Conservation (phyloP, 306 rosid species). For the Medicago lupulina region DNA sequence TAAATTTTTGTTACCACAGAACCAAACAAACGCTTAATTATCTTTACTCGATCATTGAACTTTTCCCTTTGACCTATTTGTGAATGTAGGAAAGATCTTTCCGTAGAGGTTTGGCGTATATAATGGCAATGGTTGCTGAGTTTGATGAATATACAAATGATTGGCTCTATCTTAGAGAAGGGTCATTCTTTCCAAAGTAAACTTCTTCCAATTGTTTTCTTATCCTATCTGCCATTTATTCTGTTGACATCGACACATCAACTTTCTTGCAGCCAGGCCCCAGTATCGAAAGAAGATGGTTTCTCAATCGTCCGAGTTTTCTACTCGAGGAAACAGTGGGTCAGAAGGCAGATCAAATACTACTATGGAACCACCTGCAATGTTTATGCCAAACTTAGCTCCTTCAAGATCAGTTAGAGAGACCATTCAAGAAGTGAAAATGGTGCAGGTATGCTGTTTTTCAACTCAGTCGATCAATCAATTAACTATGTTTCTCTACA, state of each 20-base stretch:
- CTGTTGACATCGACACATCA: slow-evolving; percentile 41
- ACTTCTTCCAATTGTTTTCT: slow-evolving; percentile 40
- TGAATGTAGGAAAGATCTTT: slow-evolving; percentile 80
- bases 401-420: slow-evolving; percentile 75
- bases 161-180: slow-evolving; percentile 89
- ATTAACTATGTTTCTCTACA: too few species aligned
- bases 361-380: slow-evolving; percentile 78
- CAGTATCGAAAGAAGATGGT: slow-evolving; percentile 65
- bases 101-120: slow-evolving; percentile 71
- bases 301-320: slow-evolving; percentile 59
- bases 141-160: slow-evolving; percentile 89
- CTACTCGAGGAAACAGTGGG: slow-evolving; percentile 51
- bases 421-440: slow-evolving; percentile 83
- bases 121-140: slow-evolving; percentile 89
- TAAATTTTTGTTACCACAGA: too few species aligned
- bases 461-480: neutral
- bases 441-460: slow-evolving; percentile 72
- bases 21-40: too few species aligned
- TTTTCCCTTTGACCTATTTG: slow-evolving; percentile 33
- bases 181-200: slow-evolving; percentile 79
- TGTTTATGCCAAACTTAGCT: slow-evolving; percentile 72
- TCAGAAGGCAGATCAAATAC: slow-evolving; percentile 46
- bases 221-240: slow-evolving; percentile 16
- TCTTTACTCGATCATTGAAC: slow-evolving; percentile 29
- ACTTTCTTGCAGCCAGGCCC: slow-evolving; percentile 88